These are phyloP conservation scores for Hyphodiscus sp. DNA, from an alignment of 2,329 filamentous ascomycete genomes.

Conservation along the genomic window DNA sequence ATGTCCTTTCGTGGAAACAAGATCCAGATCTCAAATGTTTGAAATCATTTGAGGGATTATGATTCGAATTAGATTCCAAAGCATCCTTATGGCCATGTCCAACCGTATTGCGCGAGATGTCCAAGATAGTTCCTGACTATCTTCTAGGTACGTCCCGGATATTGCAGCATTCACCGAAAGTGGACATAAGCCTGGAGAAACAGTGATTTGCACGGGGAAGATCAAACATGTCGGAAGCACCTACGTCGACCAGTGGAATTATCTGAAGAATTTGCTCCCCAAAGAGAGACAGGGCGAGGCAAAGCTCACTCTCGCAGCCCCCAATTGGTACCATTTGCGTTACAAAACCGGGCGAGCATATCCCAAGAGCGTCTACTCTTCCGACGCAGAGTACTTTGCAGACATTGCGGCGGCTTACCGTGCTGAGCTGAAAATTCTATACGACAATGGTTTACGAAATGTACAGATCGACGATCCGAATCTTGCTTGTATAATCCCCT, in stretches of 20 bases:
- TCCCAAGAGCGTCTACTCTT: constrained; percentile 41
- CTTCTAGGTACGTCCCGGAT: constrained; percentile 30
- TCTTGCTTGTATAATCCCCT: constrained; percentile 50
- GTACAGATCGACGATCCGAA: constrained; percentile 52
- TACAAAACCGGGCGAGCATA: constrained; percentile 48
- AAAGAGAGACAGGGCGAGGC: constrained; percentile 56
- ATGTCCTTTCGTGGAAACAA: no score
- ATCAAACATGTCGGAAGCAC: constrained; percentile 41
- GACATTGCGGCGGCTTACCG: constrained; percentile 49
- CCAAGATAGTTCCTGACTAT: no score
- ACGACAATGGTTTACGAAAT: constrained; percentile 45
- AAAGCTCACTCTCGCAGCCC: constrained; percentile 62
- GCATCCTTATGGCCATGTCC: no score
- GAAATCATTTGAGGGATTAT: no score
- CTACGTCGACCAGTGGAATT: constrained; percentile 50
- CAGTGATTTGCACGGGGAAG: constrained; percentile 40
- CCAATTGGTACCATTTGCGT: constrained; percentile 64
- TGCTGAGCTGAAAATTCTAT: constrained; percentile 44
- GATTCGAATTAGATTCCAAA: no score
- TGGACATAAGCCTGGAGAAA: constrained; percentile 40
- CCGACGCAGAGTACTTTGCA: constrained; percentile 45
- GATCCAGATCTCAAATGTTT: no score
- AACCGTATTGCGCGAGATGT: no score
- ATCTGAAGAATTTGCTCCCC: constrained; percentile 51
- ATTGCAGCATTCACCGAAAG: constrained; percentile 36